A percentile compares a stretch with the other conserved stretches of the same genome.
phyloP scores from a whole-genome alignment of 169 alveolate species.

The Plasmodium knowlesi region DNA sequence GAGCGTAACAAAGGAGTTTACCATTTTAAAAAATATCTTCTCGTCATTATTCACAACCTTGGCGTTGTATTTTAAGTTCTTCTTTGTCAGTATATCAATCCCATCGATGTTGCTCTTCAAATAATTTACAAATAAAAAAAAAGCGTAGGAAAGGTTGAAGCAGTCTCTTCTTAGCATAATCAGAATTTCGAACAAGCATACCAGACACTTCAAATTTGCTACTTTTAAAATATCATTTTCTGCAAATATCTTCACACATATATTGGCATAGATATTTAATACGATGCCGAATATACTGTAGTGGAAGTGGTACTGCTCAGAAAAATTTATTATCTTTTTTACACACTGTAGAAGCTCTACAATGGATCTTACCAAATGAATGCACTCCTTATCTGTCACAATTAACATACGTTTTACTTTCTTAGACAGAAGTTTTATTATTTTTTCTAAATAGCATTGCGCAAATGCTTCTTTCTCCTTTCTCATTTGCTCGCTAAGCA shows the following conservation, averaged over 20 bases:
- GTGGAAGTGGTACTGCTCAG: background rate
- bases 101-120: conserved; percentile 33
- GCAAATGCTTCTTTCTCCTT: background rate
- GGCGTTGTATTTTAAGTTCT: background rate
- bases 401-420: conserved; percentile 14
- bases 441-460: background rate
- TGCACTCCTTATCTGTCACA: conserved; percentile 33
- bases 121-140: conserved; percentile 49
- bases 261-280: conserved; percentile 34
- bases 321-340: background rate
- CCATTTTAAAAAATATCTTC: conserved; percentile 31
- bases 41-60: conserved; percentile 14
- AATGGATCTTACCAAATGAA: conserved; percentile 16
- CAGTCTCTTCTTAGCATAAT: conserved; percentile 8
- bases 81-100: conserved; percentile 34
- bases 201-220: conserved; percentile 45
- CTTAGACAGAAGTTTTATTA: background rate
- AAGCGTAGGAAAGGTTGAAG: conserved; percentile 31
- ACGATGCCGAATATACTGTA: conserved; percentile 27
- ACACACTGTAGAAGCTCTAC: conserved; percentile 5
- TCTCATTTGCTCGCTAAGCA: background rate
- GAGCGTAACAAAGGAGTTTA: conserved; percentile 45
- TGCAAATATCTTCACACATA: conserved; percentile 59
- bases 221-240: conserved; percentile 20
- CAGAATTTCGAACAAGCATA: conserved; percentile 43